Evolutionary conservation across 192 early-diverging fungal genomes (phyloP).

Genomic region (Chytriomyces sp.): DNA sequence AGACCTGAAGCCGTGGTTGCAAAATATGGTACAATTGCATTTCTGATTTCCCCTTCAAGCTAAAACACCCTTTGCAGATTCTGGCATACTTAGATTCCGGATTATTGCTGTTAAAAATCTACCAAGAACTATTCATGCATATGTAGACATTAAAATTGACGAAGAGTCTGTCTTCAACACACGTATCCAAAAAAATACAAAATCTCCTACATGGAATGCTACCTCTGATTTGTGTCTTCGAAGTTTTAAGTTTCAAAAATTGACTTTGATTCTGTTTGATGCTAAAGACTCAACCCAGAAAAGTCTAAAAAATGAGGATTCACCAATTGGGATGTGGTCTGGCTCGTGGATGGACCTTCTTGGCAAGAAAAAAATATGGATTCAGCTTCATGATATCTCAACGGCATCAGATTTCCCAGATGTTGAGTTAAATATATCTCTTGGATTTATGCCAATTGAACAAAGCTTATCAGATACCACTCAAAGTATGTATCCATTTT

Average conservation of each 20-base stretch:
- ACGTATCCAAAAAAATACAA: constrained; percentile 37
- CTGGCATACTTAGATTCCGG: constrained; percentile 58
- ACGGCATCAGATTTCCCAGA: background rate
- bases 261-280: constrained; percentile 7
- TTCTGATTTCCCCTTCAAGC: background rate
- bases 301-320: constrained; percentile 25
- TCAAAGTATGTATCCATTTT: background rate
- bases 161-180: constrained; percentile 41
- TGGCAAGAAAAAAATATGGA: constrained; percentile 29
- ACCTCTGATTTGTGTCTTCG: constrained; percentile 31
- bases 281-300: background rate
- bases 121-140: constrained; percentile 23
- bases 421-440: background rate
- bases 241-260: constrained; percentile 15
- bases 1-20: constrained; percentile 3
- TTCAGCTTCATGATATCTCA: background rate
- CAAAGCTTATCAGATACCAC: constrained; percentile 17
- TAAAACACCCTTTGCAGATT: constrained; percentile 25
- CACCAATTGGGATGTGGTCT: constrained; percentile 42
- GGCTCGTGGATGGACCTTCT: constrained; percentile 37
- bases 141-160: constrained; percentile 53
- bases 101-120: constrained; percentile 47
- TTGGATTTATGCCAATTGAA: constrained; percentile 17
- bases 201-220: constrained; percentile 38
- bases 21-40: constrained; percentile 23